Evolutionary conservation across 352 stramenopile genomes (phyloP).

Genomic region (Phytophthora citricola): DNA sequence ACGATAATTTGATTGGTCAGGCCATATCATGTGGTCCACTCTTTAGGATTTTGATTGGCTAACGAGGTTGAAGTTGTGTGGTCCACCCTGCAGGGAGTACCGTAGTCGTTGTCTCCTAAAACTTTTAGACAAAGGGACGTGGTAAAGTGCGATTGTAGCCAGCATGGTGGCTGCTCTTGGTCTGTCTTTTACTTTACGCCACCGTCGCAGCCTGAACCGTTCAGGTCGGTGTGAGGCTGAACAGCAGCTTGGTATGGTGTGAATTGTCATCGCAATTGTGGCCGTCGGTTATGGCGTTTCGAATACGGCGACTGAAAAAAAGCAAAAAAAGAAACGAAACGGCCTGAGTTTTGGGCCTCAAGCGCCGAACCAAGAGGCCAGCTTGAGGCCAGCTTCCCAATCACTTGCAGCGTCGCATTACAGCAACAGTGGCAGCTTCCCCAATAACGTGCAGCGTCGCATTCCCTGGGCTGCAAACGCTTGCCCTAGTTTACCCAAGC

Average conservation of each 20-base stretch:
- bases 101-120: not conserved
- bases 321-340: slow-evolving; percentile 23
- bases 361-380: not conserved
- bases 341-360: slow-evolving; percentile 16
- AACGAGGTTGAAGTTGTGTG: not conserved
- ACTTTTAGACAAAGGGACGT: not conserved
- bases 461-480: no score
- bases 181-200: no score
- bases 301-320: slow-evolving; percentile 7
- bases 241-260: no score
- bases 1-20: no score
- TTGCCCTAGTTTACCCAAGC: slow-evolving; percentile 7
- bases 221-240: no score
- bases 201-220: no score
- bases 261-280: no score
- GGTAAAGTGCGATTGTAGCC: no score
- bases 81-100: not conserved
- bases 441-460: not conserved
- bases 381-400: slow-evolving; percentile 6
- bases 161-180: no score
- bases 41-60: not conserved
- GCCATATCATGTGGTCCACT: no score
- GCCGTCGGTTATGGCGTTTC: slow-evolving; percentile 10
- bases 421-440: not conserved
- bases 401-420: slow-evolving; percentile 16